Conservation (phyloP, 2,329 filamentous ascomycete genomes). For the Exserohilum rostratum region DNA sequence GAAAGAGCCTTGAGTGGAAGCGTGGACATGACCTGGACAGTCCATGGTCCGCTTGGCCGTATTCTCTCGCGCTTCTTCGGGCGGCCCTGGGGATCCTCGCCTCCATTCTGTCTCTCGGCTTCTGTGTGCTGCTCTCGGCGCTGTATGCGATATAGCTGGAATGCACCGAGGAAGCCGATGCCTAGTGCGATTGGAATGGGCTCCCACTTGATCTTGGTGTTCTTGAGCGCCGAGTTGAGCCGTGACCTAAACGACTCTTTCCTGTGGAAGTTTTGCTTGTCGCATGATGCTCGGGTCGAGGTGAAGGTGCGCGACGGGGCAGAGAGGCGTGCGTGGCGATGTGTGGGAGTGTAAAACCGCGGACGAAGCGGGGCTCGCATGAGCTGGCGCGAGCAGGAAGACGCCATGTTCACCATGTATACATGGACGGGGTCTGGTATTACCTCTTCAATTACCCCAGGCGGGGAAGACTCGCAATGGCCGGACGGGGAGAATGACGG, state of each 20-base stretch:
- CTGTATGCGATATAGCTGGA: slow-evolving; percentile 82
- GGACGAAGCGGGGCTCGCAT: slow-evolving; percentile 25
- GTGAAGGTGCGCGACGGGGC: slow-evolving; percentile 40
- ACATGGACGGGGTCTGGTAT: neutral
- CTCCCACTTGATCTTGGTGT: slow-evolving; percentile 81
- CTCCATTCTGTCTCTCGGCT: slow-evolving; percentile 51
- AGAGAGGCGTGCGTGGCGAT: slow-evolving; percentile 23
- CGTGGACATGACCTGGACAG: slow-evolving; percentile 92
- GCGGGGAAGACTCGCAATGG: slow-evolving; percentile 1
- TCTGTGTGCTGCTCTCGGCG: slow-evolving; percentile 54
- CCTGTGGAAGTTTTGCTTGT: slow-evolving; percentile 50
- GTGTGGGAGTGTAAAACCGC: slow-evolving; percentile 17
- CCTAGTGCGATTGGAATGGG: slow-evolving; percentile 87
- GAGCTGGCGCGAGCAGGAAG: slow-evolving; percentile 36
- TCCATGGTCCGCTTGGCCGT: slow-evolving; percentile 86
- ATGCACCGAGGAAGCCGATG: slow-evolving; percentile 79
- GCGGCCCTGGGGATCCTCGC: slow-evolving; percentile 52
- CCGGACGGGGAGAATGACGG: slow-evolving; percentile 12
- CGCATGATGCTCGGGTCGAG: slow-evolving; percentile 50
- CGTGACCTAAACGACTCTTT: slow-evolving; percentile 63
- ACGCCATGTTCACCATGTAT: slow-evolving; percentile 36
- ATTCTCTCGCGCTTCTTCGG: slow-evolving; percentile 66
- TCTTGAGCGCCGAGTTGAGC: slow-evolving; percentile 63
- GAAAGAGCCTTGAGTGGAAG: slow-evolving; percentile 90
- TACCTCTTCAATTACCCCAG: neutral